Evolutionary conservation across 192 early-diverging fungal genomes (phyloP).

Genomic region (Gaertneriomyces semiglobifer): DNA sequence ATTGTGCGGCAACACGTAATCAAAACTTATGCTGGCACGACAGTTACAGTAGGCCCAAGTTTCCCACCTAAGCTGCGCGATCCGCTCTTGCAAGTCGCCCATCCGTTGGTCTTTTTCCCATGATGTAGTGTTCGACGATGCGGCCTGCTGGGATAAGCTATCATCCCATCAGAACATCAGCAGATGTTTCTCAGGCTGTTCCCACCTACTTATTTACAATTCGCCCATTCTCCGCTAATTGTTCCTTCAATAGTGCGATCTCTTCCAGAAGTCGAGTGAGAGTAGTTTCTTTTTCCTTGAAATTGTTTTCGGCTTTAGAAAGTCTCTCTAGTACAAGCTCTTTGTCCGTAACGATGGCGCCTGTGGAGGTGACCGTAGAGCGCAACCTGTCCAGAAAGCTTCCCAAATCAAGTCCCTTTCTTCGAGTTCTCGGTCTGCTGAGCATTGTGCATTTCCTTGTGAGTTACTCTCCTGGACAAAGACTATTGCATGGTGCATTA

Average conservation of each 20-base stretch:
- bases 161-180: neutral
- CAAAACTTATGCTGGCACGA: neutral
- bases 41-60: neutral
- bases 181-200: neutral
- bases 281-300: neutral
- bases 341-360: neutral
- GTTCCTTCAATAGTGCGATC: conserved; percentile 1
- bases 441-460: too few species aligned
- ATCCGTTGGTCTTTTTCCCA: conserved; percentile 1
- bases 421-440: neutral
- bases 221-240: neutral
- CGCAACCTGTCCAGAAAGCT: conserved; percentile 7
- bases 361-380: neutral
- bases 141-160: neutral
- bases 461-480: too few species aligned
- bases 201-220: neutral
- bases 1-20: too few species aligned
- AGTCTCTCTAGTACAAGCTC: neutral
- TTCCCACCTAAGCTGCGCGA: neutral
- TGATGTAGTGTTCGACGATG: neutral
- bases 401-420: neutral
- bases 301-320: neutral
- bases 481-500: too few species aligned
- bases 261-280: neutral
- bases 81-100: neutral